Conservation (phyloP, 2,329 filamentous ascomycete species). For the Cladobotryum mycophilum region DNA sequence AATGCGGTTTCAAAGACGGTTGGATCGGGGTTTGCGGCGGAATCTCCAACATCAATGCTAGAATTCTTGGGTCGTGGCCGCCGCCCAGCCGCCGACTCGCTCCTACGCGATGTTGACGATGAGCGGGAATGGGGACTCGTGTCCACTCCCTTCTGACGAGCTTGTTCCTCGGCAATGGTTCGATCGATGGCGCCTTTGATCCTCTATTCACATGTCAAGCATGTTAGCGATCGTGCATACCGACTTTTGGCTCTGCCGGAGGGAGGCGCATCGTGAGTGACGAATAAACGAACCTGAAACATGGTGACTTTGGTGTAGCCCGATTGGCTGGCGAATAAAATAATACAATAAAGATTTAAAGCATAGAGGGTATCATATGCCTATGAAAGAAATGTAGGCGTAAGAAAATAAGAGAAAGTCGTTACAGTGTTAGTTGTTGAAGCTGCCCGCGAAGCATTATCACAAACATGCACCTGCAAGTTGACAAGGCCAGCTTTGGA, state of each 20-base stretch:
- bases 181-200: constrained; percentile 80
- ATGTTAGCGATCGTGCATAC: constrained; percentile 4
- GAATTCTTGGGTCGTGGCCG: constrained; percentile 35
- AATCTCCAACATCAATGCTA: constrained; percentile 32
- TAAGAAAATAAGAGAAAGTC: too few species aligned
- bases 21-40: constrained; percentile 62
- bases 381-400: too few species aligned
- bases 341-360: too few species aligned
- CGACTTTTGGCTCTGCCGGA: not conserved
- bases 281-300: constrained; percentile 25
- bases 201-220: constrained; percentile 44
- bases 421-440: too few species aligned
- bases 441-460: too few species aligned
- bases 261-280: not conserved
- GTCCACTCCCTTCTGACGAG: constrained; percentile 56
- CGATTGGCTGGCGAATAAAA: too few species aligned
- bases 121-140: constrained; percentile 37
- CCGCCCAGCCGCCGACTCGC: constrained; percentile 27
- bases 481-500: too few species aligned
- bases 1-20: constrained; percentile 84
- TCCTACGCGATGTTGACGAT: constrained; percentile 34
- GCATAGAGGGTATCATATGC: too few species aligned
- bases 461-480: too few species aligned
- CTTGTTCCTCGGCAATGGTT: constrained; percentile 86
- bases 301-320: constrained; percentile 11